phyloP scores from a whole-genome alignment of 768 basidiomycete genomes.

The Podaxis sp. region DNA sequence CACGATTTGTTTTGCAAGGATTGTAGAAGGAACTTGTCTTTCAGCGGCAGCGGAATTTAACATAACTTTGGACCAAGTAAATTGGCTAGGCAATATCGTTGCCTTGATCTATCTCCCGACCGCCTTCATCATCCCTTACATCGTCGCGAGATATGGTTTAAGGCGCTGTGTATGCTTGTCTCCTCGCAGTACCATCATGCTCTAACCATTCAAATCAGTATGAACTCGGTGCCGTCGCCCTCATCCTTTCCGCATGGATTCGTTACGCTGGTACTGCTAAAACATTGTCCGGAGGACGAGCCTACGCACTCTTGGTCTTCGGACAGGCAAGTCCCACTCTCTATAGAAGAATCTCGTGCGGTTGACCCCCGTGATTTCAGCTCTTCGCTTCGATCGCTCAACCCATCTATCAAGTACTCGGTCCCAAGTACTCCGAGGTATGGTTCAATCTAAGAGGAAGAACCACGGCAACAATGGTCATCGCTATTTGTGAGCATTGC shows the following conservation, averaged over 20 bases:
- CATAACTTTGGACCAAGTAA: slow-evolving; percentile 68
- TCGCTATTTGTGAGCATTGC: slow-evolving; percentile 40
- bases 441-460: slow-evolving; percentile 79
- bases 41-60: slow-evolving; percentile 59
- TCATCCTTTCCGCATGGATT: slow-evolving; percentile 70
- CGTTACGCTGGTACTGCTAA: slow-evolving; percentile 65
- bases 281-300: slow-evolving; percentile 44
- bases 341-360: not conserved
- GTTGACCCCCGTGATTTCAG: slow-evolving; percentile 26
- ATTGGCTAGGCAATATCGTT: slow-evolving; percentile 76
- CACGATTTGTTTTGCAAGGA: not conserved
- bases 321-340: slow-evolving; percentile 51
- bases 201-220: slow-evolving; percentile 37
- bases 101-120: slow-evolving; percentile 58
- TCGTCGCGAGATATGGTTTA: slow-evolving; percentile 58
- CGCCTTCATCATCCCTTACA: slow-evolving; percentile 52
- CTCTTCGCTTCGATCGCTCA: slow-evolving; percentile 61
- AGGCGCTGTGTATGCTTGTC: slow-evolving; percentile 45
- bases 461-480: slow-evolving; percentile 69
- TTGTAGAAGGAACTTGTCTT: not conserved
- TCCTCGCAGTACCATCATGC: slow-evolving; percentile 1
- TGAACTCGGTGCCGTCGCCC: slow-evolving; percentile 46
- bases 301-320: slow-evolving; percentile 65
- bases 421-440: slow-evolving; percentile 75
- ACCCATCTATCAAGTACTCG: slow-evolving; percentile 72